phyloP scores from a whole-genome alignment of 1,139 yeast genomes.

The Kurtzmaniella natalensis region DNA sequence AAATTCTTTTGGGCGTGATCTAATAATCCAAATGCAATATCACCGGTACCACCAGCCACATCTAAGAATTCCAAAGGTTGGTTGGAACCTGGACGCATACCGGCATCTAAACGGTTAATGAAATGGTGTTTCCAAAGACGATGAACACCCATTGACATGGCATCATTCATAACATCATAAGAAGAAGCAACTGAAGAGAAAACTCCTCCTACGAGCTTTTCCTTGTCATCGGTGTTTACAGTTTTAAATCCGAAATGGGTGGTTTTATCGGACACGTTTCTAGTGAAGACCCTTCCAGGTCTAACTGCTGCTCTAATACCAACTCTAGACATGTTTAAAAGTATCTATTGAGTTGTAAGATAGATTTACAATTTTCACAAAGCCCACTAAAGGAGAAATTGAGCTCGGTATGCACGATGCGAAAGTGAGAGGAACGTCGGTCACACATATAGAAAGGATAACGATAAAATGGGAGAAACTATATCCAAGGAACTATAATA shows the following conservation, averaged over 20 bases:
- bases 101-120: slow-evolving; percentile 85
- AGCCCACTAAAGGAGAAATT: no score
- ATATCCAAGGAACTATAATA: no score
- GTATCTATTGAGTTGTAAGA: no score
- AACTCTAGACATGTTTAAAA: not conserved
- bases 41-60: slow-evolving; percentile 99
- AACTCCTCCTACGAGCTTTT: slow-evolving; percentile 80
- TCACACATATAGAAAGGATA: no score
- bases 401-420: no score
- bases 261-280: slow-evolving; percentile 25
- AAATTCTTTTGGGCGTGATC: slow-evolving; percentile 83
- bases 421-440: no score
- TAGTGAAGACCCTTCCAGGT: slow-evolving; percentile 3
- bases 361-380: not conserved
- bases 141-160: slow-evolving; percentile 94
- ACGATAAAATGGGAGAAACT: no score
- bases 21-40: slow-evolving; percentile 89
- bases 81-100: slow-evolving; percentile 79
- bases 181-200: slow-evolving; percentile 92
- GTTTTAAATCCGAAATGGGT: slow-evolving; percentile 94
- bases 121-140: slow-evolving; percentile 93
- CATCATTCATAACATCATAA: slow-evolving; percentile 96
- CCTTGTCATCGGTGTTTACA: slow-evolving; percentile 78
- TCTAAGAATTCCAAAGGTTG: slow-evolving; percentile 84
- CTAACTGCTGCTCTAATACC: no score